Percentiles rank a stretch among this genome's conserved stretches.
phyloP scores from a whole-genome alignment of 345 rosid species.

The Arabidopsis suecica region DNA sequence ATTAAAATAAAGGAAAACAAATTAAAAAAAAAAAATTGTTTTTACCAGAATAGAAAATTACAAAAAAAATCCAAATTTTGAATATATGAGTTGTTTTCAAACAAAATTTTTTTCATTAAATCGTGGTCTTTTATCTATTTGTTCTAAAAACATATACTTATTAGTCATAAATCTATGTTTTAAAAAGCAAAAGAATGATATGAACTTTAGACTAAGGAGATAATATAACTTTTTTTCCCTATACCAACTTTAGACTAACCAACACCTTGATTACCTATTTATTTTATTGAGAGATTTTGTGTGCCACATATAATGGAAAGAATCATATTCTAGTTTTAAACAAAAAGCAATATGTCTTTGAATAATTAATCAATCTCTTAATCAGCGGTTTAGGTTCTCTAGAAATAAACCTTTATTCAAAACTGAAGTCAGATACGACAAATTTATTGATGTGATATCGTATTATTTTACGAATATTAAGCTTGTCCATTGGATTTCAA shows the following conservation, averaged over 20 bases:
- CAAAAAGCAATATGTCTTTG: conserved; percentile 36
- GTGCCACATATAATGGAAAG: conserved; percentile 46
- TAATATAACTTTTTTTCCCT: conserved; percentile 32
- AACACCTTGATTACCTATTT: conserved; percentile 19
- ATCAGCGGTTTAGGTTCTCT: conserved; percentile 34
- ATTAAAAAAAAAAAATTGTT: not conserved
- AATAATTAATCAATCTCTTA: conserved; percentile 26
- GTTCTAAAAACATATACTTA: no score
- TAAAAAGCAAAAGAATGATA: conserved; percentile 36
- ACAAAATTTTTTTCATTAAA: not conserved
- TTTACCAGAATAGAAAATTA: not conserved
- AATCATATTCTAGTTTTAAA: conserved; percentile 46
- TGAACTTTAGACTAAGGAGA: conserved; percentile 42
- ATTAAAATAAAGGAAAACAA: not conserved
- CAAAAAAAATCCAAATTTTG: not conserved
- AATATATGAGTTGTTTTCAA: not conserved
- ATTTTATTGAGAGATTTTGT: conserved; percentile 38
- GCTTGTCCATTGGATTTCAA: conserved; percentile 29
- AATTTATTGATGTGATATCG: conserved; percentile 42
- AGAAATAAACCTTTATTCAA: conserved; percentile 32
- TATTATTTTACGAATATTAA: conserved; percentile 21
- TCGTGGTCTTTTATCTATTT: not conserved
- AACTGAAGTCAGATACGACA: conserved; percentile 38
- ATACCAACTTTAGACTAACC: conserved; percentile 47
- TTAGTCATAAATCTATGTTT: not conserved